These are phyloP conservation scores for Coelastrella sp. DNA, from an alignment of 139 green algal species.

Conservation along the genomic window DNA sequence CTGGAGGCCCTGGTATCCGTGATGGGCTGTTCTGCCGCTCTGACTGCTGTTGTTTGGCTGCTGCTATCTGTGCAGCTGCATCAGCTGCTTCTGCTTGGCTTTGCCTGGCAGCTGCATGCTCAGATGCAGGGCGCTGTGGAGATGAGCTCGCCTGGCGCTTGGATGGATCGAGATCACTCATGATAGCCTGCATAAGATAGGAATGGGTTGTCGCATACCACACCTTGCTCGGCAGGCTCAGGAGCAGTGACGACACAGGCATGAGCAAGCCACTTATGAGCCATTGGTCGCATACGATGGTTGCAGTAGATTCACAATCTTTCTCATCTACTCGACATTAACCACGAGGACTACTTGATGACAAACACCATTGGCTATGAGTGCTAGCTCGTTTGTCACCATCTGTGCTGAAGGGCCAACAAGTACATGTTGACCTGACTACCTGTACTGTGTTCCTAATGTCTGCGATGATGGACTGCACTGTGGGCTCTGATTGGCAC, in stretches of 20 bases:
- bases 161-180: constrained; percentile 26
- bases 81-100: background rate
- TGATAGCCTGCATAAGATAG: constrained; percentile 13
- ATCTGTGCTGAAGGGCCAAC: no score
- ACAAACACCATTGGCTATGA: no score
- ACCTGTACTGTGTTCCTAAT: constrained; percentile 64
- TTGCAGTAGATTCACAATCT: no score
- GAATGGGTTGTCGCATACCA: background rate
- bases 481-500: constrained; percentile 42
- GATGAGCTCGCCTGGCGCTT: background rate
- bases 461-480: constrained; percentile 61
- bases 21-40: background rate
- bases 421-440: background rate
- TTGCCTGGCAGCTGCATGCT: background rate
- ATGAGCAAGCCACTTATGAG: no score
- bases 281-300: no score
- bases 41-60: background rate
- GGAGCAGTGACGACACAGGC: background rate
- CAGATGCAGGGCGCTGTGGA: constrained; percentile 6
- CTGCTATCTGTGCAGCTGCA: background rate
- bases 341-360: no score
- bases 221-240: background rate
- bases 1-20: background rate
- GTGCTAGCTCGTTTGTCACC: no score
- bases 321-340: no score